Percentiles rank a stretch among this genome's conserved stretches.
These are phyloP conservation scores for Hippophae rhamnoides DNA, from an alignment of 306 rosid genomes.

Conservation along the genomic window DNA sequence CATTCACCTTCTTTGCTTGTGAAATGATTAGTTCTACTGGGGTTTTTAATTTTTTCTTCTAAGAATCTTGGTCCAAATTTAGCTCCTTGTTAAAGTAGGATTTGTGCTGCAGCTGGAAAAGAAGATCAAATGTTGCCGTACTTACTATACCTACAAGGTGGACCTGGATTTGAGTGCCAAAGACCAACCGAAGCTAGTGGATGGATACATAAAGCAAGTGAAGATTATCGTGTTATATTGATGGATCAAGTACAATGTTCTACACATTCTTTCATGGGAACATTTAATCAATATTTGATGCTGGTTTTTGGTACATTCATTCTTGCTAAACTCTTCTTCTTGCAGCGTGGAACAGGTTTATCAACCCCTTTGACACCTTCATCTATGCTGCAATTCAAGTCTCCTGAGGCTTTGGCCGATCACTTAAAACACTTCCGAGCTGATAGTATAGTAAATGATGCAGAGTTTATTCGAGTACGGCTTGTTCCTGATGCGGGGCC, in stretches of 20 bases:
- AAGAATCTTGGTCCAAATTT: constrained; percentile 4
- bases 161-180: constrained; percentile 84
- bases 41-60: not conserved
- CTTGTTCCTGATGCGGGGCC: constrained; percentile 79
- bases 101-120: constrained; percentile 59
- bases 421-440: constrained; percentile 82
- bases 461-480: constrained; percentile 72
- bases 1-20: not conserved
- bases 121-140: constrained; percentile 69
- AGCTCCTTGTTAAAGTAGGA: constrained; percentile 13
- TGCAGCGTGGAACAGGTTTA: constrained; percentile 97
- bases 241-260: constrained; percentile 78
- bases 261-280: constrained; percentile 9
- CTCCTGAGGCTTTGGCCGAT: constrained; percentile 48
- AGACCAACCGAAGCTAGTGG: constrained; percentile 82
- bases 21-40: not conserved
- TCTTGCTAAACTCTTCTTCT: constrained; percentile 15
- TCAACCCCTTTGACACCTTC: constrained; percentile 84
- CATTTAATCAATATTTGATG: constrained; percentile 6
- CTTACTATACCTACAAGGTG: constrained; percentile 83
- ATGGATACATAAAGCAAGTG: constrained; percentile 80
- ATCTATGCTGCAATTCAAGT: constrained; percentile 70
- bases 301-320: constrained; percentile 12
- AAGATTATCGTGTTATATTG: constrained; percentile 74
- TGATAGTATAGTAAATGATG: constrained; percentile 82